A percentile compares a stretch with the other conserved stretches of the same genome.
Conservation (phyloP, 2,329 filamentous ascomycete genomes). For the Colletotrichum liaoningense region DNA sequence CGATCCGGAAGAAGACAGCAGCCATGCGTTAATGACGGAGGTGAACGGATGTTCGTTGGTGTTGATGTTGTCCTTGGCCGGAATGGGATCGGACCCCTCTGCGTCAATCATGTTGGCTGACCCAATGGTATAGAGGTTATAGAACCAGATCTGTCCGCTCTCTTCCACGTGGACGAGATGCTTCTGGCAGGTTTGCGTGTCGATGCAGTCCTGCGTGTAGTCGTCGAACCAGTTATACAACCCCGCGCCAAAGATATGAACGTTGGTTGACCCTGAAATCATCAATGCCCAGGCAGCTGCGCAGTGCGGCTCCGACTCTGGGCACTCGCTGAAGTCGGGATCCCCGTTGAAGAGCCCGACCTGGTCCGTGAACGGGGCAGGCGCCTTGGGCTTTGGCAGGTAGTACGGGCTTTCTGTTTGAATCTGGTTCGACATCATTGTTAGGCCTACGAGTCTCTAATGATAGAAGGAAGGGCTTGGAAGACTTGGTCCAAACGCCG, state of each 20-base stretch:
- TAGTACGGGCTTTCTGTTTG: slow-evolving; percentile 50
- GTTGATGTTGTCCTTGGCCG: slow-evolving; percentile 31
- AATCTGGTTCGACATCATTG: slow-evolving; percentile 45
- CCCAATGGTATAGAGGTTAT: not conserved
- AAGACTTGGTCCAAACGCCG: no score
- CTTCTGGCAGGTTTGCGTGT: slow-evolving; percentile 40
- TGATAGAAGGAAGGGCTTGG: no score
- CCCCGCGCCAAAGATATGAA: slow-evolving; percentile 42
- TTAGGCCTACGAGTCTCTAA: no score
- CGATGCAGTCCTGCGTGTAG: slow-evolving; percentile 42
- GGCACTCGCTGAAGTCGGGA: slow-evolving; percentile 32
- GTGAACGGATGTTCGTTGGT: slow-evolving; percentile 29
- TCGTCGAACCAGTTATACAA: slow-evolving; percentile 43
- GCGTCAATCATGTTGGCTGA: slow-evolving; percentile 1
- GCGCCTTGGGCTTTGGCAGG: slow-evolving; percentile 40
- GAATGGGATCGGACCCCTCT: slow-evolving; percentile 13
- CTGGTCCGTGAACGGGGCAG: slow-evolving; percentile 37
- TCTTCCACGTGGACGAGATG: no score
- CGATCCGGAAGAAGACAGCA: slow-evolving; percentile 22
- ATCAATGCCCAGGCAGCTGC: slow-evolving; percentile 41
- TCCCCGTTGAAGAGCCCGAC: slow-evolving; percentile 26
- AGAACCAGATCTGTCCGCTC: no score
- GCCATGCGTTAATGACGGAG: slow-evolving; percentile 31
- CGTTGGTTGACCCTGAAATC: slow-evolving; percentile 36
- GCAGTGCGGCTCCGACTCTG: slow-evolving; percentile 31